phyloP scores from a whole-genome alignment of 495 filamentous ascomycete species.

The Melanomma pulvis-pyrius region DNA sequence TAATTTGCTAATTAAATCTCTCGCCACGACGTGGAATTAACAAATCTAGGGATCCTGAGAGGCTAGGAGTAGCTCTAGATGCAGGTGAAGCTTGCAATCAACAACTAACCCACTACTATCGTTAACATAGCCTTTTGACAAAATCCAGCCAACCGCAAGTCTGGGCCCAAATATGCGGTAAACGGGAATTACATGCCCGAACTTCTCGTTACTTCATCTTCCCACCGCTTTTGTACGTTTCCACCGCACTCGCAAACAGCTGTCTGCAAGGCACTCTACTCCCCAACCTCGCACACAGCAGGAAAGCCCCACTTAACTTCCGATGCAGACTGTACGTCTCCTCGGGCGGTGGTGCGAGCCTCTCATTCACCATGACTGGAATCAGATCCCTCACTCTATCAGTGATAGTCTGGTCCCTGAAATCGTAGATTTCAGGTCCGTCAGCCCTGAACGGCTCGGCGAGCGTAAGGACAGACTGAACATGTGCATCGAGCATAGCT shows the following conservation, averaged over 20 bases:
- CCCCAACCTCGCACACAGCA: conserved; percentile 85
- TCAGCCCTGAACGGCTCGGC: conserved; percentile 83
- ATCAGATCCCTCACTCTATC: conserved; percentile 84
- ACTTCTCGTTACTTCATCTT: conserved; percentile 11
- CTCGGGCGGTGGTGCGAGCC: conserved; percentile 88
- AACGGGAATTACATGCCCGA: neutral
- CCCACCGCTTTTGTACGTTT: conserved; percentile 45
- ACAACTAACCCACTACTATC: no score
- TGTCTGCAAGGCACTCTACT: conserved; percentile 79
- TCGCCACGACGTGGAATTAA: no score
- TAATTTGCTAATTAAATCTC: no score
- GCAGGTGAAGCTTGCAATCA: neutral
- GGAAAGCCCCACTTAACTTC: conserved; percentile 93
- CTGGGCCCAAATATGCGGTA: no score
- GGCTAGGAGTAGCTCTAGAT: no score
- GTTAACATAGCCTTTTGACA: no score
- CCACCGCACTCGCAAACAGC: conserved; percentile 72
- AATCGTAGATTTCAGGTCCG: conserved; percentile 87
- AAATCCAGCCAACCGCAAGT: no score
- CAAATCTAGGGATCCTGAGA: no score
- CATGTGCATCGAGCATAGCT: conserved; percentile 84
- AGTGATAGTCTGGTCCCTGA: conserved; percentile 91
- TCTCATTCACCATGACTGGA: conserved; percentile 87
- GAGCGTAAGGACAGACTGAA: conserved; percentile 78
- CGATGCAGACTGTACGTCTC: conserved; percentile 97